Evolutionary conservation across 352 stramenopile species (phyloP), one percentile per base, ranked within the genome.

Genomic region (Phytophthora sojae): DNA sequence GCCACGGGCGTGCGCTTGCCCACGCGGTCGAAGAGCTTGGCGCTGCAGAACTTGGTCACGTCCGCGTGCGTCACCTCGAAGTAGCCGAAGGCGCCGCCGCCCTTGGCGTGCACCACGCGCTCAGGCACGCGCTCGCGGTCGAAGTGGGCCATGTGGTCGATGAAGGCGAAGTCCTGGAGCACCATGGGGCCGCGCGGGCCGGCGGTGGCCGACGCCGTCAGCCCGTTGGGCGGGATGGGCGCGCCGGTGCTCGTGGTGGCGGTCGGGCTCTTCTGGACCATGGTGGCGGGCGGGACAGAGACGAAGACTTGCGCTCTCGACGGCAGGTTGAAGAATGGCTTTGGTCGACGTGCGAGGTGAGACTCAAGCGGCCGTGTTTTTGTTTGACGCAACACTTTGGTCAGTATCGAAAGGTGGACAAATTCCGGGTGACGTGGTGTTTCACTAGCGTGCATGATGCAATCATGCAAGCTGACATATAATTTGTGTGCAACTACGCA

Each of bases 41-140:
- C 93, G 54, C 88, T 90, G 66, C 80, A 96, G 60, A 73, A 68
- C 57, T 88, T 72, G 9, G 71, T 81, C 57, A 89, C 77, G 50
- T 79, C 68, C 11, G 21, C 44, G 67, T 90, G 74, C 45, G 91
- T 96, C 39, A 97, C 88, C 70, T 97, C 90, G 70, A 98, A 98
- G 83, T 97, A 96, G 15, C 93, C 93, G 64, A 97, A 97, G 14
- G 93, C 94, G 57, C 94, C 91, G 29, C 82, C 83, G 7, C 92
- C 93, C 63, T 97, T 97, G 57, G 93, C 92, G 73, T 98, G 94
- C 29, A 98, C 93, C 17, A 98, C 93, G 32, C 94, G 88, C 78
- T 98, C 94, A 0, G 94, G 94, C 61, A 98, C 96, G 15, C 93
- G 86, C 71, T 98, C 94, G 50, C 91, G 89, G 75, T 98, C 92